Evolutionary conservation across 2,329 filamentous ascomycete genomes (phyloP).

Genomic region (Iodosphaeria phyllophila): DNA sequence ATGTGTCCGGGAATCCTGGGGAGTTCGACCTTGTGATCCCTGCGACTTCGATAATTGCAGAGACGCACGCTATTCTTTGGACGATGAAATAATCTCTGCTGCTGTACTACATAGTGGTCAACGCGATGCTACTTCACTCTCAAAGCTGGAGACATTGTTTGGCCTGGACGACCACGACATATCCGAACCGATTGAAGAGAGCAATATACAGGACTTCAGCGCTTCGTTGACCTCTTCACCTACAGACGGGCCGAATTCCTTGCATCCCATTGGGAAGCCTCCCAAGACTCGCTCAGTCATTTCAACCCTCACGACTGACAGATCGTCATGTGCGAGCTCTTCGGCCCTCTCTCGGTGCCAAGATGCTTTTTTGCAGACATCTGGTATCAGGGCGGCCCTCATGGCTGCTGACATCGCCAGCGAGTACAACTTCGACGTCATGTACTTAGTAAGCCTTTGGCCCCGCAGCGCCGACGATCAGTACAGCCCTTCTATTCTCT

Average conservation of each 20-base stretch:
- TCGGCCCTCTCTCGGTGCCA: no score
- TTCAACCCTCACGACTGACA: conserved; percentile 5
- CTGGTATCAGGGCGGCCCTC: conserved; percentile 29
- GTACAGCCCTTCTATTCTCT: conserved; percentile 6
- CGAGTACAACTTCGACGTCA: conserved; percentile 35
- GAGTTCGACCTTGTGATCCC: conserved; percentile 5
- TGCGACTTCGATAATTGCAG: background rate
- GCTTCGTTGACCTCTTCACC: conserved; percentile 10
- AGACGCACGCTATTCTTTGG: no score
- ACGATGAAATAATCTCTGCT: no score
- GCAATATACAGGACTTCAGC: conserved; percentile 8
- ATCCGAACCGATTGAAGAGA: conserved; percentile 31
- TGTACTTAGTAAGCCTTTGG: conserved; percentile 41
- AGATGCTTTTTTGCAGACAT: no score
- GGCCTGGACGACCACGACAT: conserved; percentile 33
- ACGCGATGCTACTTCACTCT: conserved; percentile 4
- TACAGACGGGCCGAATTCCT: conserved; percentile 17
- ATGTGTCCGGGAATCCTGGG: conserved; percentile 11
- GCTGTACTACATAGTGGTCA: no score
- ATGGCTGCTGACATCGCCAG: conserved; percentile 35
- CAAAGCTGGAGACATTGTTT: conserved; percentile 11
- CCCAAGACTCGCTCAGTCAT: background rate
- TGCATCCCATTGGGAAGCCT: conserved; percentile 12
- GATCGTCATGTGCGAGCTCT: no score
- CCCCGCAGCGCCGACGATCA: conserved; percentile 15